phyloP scores from a whole-genome alignment of 495 filamentous ascomycete species.

The Neurospora sp. region DNA sequence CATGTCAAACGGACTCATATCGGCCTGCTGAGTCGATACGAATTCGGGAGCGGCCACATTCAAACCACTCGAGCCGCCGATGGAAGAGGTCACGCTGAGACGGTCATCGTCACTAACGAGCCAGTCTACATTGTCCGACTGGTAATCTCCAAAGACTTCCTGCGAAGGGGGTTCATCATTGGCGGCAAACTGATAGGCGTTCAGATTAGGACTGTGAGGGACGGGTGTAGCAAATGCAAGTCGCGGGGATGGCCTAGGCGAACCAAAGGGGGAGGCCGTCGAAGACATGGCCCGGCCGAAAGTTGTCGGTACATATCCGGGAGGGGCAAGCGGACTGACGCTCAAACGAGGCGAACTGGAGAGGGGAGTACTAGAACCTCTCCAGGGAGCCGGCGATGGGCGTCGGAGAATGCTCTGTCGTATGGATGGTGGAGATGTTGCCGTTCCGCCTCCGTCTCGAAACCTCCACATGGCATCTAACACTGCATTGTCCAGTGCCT shows the following conservation, averaged over 20 bases:
- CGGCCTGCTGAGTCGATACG: conserved; percentile 56
- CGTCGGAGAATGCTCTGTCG: conserved; percentile 84
- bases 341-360: conserved; percentile 67
- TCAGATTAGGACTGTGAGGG: conserved; percentile 86
- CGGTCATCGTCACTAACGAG: conserved; percentile 77
- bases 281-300: conserved; percentile 66
- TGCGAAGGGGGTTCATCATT: conserved; percentile 60
- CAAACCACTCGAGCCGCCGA: conserved; percentile 47
- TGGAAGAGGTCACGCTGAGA: conserved; percentile 64
- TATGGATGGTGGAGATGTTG: conserved; percentile 66
- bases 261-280: conserved; percentile 83
- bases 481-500: conserved; percentile 77
- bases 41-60: conserved; percentile 74
- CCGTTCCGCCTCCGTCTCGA: conserved; percentile 64
- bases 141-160: conserved; percentile 84
- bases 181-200: conserved; percentile 78
- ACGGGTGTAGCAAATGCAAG: conserved; percentile 84
- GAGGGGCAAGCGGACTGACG: conserved; percentile 70
- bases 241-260: conserved; percentile 85
- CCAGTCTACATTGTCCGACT: conserved; percentile 93
- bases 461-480: conserved; percentile 89
- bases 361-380: conserved; percentile 64
- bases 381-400: conserved; percentile 90
- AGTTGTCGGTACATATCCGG: conserved; percentile 68
- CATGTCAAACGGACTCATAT: conserved; percentile 99